Evolutionary conservation across 306 rosid species (phyloP), one percentile per base, ranked within the genome.

Genomic region (Morella rubra): DNA sequence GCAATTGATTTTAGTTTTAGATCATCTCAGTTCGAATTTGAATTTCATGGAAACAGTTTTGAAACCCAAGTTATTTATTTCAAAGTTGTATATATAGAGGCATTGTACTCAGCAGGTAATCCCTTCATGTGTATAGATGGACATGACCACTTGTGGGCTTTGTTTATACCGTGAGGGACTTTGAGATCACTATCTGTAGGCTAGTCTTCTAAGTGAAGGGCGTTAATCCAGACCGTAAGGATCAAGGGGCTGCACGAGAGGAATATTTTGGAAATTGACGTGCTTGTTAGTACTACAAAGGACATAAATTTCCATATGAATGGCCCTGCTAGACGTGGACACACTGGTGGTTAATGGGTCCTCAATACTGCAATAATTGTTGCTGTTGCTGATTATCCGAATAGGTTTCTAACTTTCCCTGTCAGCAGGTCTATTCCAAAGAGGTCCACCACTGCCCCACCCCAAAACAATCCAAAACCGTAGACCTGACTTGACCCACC

Each of bases 401-500:
- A 56, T 60, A 77, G 73, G 90, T 77, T 70, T 81, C 84, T 76
- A 13, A 79, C 24, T 73, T 58, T 81, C 86, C 37, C 67, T 52
- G 56, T 80, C 86, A 78, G 49, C 5, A 40, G 52, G 79, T 77
- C 85, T 1, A 51, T 79, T 78, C 75, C 80, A 54, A 71, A 61
- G 45, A 13, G 86, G 81, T 66, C 81, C 82, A 93, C 93, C 76
- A 74, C 51, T 12, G 69, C 15, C 67, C 44, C 74, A 9, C 78
- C 49, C 42, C 14, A 68, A 78, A 79, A 80, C 70, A 83, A 81
- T 85, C 89, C 94, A 88, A 86, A 86, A 45, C 80, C 83, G 37
- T 62, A 73, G 76, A 79, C 76, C 44, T 64, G 68, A 78, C 86
- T 15, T 7, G 84, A 55, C 89, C 71, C 89, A 66, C 76, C 7